Evolutionary conservation across 805 yeast genomes (phyloP).

Genomic region (Candida ficus): DNA sequence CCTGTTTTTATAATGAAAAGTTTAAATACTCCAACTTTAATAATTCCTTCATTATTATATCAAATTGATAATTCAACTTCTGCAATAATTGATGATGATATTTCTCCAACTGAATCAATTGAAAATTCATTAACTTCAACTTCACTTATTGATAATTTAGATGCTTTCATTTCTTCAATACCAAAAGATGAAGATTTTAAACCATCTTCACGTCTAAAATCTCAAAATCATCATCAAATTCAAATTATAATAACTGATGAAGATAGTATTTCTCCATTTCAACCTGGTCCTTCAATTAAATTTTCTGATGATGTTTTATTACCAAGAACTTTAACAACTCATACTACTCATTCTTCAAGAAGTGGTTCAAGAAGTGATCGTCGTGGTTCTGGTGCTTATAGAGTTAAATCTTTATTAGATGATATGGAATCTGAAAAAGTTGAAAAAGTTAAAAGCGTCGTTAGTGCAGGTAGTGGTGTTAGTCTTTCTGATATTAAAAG

Average conservation of each 20-base stretch:
- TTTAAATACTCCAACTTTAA: slow-evolving; percentile 17
- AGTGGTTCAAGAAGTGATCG: too few species aligned
- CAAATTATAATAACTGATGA: slow-evolving; percentile 1
- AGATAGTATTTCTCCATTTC: not conserved
- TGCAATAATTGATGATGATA: not conserved
- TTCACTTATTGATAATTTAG: too few species aligned
- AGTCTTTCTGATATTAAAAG: slow-evolving; percentile 7
- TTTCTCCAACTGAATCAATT: not conserved
- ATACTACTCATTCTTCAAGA: too few species aligned
- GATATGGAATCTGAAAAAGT: slow-evolving; percentile 13
- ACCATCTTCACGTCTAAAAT: not conserved
- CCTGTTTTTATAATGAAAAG: slow-evolving; percentile 17
- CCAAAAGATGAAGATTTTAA: slow-evolving; percentile 1
- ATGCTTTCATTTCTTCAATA: too few species aligned
- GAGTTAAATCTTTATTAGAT: slow-evolving; percentile 22
- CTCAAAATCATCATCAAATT: slow-evolving; percentile 1
- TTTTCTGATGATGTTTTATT: slow-evolving; percentile 17
- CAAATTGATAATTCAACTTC: not conserved
- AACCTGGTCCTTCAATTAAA: slow-evolving; percentile 16
- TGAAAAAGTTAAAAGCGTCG: slow-evolving; percentile 6
- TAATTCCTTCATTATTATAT: slow-evolving; percentile 16
- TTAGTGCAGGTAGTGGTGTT: too few species aligned
- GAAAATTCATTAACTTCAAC: too few species aligned
- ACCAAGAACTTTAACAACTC: too few species aligned
- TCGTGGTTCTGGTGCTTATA: slow-evolving; percentile 13